Evolutionary conservation across 164 flowering plant species (phyloP), one percentile per base, ranked within the genome.

Genomic region (Nymphaea colorata): DNA sequence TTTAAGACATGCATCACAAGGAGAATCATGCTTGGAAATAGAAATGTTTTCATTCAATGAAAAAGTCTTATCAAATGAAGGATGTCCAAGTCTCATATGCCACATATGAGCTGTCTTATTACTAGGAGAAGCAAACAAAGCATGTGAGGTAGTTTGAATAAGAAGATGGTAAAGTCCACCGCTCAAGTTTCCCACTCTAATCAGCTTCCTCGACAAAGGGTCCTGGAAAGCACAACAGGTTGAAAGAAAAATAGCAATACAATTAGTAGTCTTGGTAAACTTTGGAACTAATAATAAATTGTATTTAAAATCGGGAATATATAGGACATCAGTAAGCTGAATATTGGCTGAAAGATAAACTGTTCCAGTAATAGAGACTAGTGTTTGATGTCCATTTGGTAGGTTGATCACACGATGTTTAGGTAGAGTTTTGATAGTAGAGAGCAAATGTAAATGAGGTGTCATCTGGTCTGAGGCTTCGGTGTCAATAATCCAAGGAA

Each of bases 201-300:
- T 67, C 64, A 41, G 0, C 44, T 42, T 67, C 69, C 6, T 67
- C 62, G 51, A 41, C 14, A 62, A 55, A 2, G 41, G 61, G 61
- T 66, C 68, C 61, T 11, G 25, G 17, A 53, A 66, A 11, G 41
- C 17, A 47, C 43, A 67, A 42, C 18, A 55, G 7, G 12, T 57
- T 4, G 45, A 41, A 67, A 42, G 59, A 16, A 67, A 15, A 16
- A 41, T 41, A 41, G n/a, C 36, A 41, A 16, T 44, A 41, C 69
- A 59, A 41, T 67, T 67, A 16, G 42, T 8, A 4, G n/a, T 41
- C 59, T 67, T 3, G 44, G 62, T 57, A 6, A 67, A 12, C 42
- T 59, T 55, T 17, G 44, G 36, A 15, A 67, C 12, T n/a, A 6
- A 55, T 55, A 67, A 59, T 16, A 67, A n/a, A 42, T 67, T 57